These are phyloP conservation scores for Hymenotorrendiella dingleyae DNA, from an alignment of 2,329 filamentous ascomycete genomes.

Conservation along the genomic window DNA sequence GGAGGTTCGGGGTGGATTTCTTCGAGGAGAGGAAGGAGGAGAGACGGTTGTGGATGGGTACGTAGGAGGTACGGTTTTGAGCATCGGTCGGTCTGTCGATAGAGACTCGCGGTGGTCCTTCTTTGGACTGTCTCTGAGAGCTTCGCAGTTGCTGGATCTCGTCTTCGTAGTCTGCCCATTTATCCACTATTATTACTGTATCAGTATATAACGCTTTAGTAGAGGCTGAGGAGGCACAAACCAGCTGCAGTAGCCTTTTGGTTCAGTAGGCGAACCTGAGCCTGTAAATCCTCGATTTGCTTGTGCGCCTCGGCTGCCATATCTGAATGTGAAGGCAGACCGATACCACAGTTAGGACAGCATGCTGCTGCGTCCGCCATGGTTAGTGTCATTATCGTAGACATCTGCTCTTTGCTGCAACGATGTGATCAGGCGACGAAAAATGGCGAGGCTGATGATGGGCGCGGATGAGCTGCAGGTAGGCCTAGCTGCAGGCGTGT, in stretches of 20 bases:
- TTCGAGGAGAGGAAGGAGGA: slow-evolving; percentile 44
- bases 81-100: not conserved
- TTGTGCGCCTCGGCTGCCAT: slow-evolving; percentile 41
- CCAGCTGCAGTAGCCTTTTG: slow-evolving; percentile 62
- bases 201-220: not conserved
- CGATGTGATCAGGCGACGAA: slow-evolving; percentile 15
- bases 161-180: slow-evolving; percentile 75
- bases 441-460: not conserved
- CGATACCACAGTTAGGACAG: slow-evolving; percentile 30
- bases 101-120: slow-evolving; percentile 8
- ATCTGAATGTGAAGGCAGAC: slow-evolving; percentile 20
- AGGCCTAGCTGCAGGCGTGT: too few relatives aligned
- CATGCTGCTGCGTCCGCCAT: slow-evolving; percentile 18
- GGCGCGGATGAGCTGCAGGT: too few relatives aligned
- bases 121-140: slow-evolving; percentile 17
- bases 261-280: slow-evolving; percentile 63
- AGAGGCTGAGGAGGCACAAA: slow-evolving; percentile 29
- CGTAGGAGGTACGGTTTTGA: slow-evolving; percentile 23
- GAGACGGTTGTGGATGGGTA: slow-evolving; percentile 28
- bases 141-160: slow-evolving; percentile 58
- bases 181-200: slow-evolving; percentile 43
- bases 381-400: slow-evolving; percentile 29
- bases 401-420: slow-evolving; percentile 20
- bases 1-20: slow-evolving; percentile 40
- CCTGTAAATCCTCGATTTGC: slow-evolving; percentile 63